Evolutionary conservation across 2,329 filamentous ascomycete genomes (phyloP).

Genomic region (Stagonosporopsis cucurbitacearum): DNA sequence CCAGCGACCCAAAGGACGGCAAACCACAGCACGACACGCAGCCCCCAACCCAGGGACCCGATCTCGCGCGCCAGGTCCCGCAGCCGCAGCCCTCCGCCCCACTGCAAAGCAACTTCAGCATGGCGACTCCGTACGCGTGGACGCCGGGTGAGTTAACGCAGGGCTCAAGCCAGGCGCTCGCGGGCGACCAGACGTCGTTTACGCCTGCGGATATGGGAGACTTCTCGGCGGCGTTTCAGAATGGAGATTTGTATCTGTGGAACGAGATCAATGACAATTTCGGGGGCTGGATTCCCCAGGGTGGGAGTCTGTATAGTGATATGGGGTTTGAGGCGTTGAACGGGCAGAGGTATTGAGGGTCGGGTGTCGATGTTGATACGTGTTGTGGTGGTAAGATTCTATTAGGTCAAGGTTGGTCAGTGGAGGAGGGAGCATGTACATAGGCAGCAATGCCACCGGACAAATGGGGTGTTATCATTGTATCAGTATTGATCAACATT

Average conservation of each 20-base stretch:
- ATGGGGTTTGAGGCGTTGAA: constrained; percentile 34
- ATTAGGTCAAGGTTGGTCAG: not conserved
- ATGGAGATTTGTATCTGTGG: constrained; percentile 48
- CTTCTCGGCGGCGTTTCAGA: constrained; percentile 43
- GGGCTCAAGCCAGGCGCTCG: constrained; percentile 5
- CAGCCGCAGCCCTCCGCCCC: not conserved
- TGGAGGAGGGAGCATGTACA: not conserved
- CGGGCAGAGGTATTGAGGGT: constrained; percentile 25
- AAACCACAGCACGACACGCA: not conserved
- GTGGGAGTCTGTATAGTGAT: constrained; percentile 31
- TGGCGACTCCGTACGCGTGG: constrained; percentile 21
- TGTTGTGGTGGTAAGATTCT: no score
- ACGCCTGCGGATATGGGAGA: constrained; percentile 41
- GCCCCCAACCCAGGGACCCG: not conserved
- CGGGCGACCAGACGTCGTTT: constrained; percentile 23
- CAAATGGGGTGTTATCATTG: not conserved
- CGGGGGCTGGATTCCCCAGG: constrained; percentile 41
- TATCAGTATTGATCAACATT: not conserved
- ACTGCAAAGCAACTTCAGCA: constrained; percentile 13
- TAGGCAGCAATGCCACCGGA: not conserved
- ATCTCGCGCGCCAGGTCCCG: not conserved
- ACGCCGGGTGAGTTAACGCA: not conserved
- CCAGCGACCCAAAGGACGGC: not conserved
- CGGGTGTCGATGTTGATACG: not conserved
- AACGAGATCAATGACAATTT: constrained; percentile 44